phyloP scores from a whole-genome alignment of 2,329 filamentous ascomycete species.

The Aspergillus neoniger region DNA sequence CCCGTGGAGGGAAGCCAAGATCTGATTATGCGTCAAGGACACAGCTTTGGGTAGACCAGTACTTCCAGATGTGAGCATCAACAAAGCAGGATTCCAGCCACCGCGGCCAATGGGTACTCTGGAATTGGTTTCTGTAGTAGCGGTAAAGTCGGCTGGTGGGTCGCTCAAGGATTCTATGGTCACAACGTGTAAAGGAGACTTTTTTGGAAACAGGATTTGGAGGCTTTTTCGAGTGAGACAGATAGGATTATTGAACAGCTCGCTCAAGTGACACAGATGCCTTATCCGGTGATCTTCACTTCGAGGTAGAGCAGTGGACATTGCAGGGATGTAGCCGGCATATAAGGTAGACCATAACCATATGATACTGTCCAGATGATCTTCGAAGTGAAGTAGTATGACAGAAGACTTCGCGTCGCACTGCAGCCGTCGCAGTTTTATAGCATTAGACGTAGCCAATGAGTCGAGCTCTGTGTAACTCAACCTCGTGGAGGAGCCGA shows the following conservation, averaged over 20 bases:
- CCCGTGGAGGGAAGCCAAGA: slow-evolving; percentile 45
- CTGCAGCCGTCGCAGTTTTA: not conserved
- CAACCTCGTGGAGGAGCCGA: not conserved
- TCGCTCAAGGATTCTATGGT: not conserved
- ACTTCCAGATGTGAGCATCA: slow-evolving; percentile 58
- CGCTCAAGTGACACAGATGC: slow-evolving; percentile 34
- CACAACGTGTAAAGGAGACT: not conserved
- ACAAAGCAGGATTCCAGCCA: slow-evolving; percentile 26
- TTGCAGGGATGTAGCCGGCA: slow-evolving; percentile 40
- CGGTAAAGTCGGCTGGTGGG: not conserved
- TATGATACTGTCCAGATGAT: slow-evolving; percentile 38
- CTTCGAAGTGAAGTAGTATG: slow-evolving; percentile 35
- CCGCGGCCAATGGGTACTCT: too few relatives aligned
- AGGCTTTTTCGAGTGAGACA: slow-evolving; percentile 12
- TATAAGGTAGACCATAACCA: slow-evolving; percentile 46
- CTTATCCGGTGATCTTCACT: slow-evolving; percentile 27
- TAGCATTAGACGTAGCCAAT: not conserved
- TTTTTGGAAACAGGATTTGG: not conserved
- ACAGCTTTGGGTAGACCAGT: slow-evolving; percentile 57
- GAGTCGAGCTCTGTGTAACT: not conserved
- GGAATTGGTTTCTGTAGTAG: not conserved
- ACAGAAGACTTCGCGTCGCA: not conserved
- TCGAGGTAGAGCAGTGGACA: slow-evolving; percentile 37
- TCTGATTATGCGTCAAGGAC: slow-evolving; percentile 45
- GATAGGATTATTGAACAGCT: slow-evolving; percentile 7